Conservation (phyloP, 495 filamentous ascomycete genomes). For the Astrothelium subdiscretum region DNA sequence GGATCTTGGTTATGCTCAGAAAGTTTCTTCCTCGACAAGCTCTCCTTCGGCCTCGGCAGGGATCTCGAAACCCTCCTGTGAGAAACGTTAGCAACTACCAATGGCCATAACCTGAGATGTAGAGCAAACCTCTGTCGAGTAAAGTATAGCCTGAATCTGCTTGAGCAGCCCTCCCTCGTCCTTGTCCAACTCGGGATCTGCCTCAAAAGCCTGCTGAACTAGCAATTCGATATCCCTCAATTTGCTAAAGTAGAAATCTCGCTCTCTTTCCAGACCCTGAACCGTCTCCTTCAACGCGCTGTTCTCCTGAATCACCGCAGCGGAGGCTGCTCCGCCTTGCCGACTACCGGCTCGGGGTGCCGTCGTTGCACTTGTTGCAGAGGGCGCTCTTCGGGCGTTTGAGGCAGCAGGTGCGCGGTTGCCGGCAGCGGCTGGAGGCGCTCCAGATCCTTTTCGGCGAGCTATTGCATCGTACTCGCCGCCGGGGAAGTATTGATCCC, state of each 20-base stretch:
- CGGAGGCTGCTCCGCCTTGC: slow-evolving; percentile 41
- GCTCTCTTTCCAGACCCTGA: slow-evolving; percentile 45
- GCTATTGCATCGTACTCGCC: slow-evolving; percentile 86
- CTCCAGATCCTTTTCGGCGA: slow-evolving; percentile 67
- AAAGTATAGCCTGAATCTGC: slow-evolving; percentile 90
- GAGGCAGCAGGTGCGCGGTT: slow-evolving; percentile 30
- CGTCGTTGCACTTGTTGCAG: neutral
- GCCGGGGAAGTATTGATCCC: slow-evolving; percentile 96
- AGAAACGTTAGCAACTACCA: neutral
- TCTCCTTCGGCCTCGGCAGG: slow-evolving; percentile 52
- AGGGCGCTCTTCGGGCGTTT: slow-evolving; percentile 27
- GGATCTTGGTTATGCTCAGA: slow-evolving; percentile 33
- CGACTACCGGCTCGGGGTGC: slow-evolving; percentile 27
- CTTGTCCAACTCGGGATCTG: slow-evolving; percentile 81
- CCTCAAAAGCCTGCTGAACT: slow-evolving; percentile 82
- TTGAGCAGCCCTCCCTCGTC: slow-evolving; percentile 83
- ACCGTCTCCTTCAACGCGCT: slow-evolving; percentile 47
- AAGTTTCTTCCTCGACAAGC: slow-evolving; percentile 57
- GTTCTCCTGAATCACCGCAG: slow-evolving; percentile 71
- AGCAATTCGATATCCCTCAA: slow-evolving; percentile 91
- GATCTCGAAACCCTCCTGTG: slow-evolving; percentile 67
- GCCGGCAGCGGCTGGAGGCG: slow-evolving; percentile 37
- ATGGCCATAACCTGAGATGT: neutral
- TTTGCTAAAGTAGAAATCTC: slow-evolving; percentile 99
- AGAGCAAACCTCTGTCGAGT: slow-evolving; percentile 74